phyloP scores from a whole-genome alignment of 2,329 filamentous ascomycete genomes.

The Aspergillus versicolor region DNA sequence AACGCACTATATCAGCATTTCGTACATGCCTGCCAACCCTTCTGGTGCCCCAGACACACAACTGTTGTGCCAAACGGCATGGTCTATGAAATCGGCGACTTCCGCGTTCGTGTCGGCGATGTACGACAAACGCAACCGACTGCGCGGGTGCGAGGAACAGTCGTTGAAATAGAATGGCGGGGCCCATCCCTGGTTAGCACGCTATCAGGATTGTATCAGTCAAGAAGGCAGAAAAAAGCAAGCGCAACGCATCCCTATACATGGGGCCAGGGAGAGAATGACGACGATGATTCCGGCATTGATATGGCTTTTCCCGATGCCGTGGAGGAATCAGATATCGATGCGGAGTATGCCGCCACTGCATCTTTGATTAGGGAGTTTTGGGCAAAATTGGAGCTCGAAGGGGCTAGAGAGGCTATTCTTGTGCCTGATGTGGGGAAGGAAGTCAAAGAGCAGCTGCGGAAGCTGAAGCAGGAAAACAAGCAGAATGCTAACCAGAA shows the following conservation, averaged over 20 bases:
- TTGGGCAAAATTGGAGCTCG: conserved; percentile 38
- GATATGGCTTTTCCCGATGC: conserved; percentile 26
- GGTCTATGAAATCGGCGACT: conserved; percentile 44
- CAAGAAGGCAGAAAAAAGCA: background rate
- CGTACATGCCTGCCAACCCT: conserved; percentile 40
- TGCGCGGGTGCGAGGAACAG: conserved; percentile 38
- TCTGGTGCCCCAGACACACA: conserved; percentile 44
- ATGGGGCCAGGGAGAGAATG: background rate
- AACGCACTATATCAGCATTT: conserved; percentile 41
- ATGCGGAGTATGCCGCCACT: conserved; percentile 35
- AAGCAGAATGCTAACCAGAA: conserved; percentile 10
- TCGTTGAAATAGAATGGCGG: conserved; percentile 47
- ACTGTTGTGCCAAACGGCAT: conserved; percentile 36
- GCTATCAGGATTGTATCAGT: conserved; percentile 15
- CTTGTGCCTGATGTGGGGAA: conserved; percentile 41
- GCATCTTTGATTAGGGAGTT: conserved; percentile 42
- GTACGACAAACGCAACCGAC: conserved; percentile 41
- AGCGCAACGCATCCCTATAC: background rate
- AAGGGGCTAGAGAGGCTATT: conserved; percentile 41
- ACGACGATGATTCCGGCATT: conserved; percentile 25
- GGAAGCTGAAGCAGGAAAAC: conserved; percentile 18
- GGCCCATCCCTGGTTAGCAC: conserved; percentile 36
- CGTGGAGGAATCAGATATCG: conserved; percentile 39
- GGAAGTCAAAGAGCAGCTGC: conserved; percentile 35
- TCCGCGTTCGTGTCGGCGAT: conserved; percentile 44